Evolutionary conservation across 192 early-diverging fungal genomes (phyloP).

Genomic region (Coemansia sp.): DNA sequence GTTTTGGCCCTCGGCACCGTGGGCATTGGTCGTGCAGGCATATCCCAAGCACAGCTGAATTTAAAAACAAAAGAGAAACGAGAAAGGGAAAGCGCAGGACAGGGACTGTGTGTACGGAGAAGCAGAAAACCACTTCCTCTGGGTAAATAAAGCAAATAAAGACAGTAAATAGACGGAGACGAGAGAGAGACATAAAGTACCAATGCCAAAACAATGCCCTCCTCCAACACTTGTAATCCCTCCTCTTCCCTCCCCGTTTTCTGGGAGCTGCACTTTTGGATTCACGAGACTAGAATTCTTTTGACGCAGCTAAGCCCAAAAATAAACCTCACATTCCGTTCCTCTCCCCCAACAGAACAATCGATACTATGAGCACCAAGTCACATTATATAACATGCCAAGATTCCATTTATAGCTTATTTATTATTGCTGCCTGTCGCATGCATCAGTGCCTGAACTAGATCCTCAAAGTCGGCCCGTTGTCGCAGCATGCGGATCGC

Average conservation of each 20-base stretch:
- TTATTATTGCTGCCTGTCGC: conserved; percentile 14
- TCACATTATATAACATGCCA: no score
- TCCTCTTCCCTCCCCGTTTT: no score
- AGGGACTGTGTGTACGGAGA: neutral
- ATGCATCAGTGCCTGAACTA: conserved; percentile 38
- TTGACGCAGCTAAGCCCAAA: no score
- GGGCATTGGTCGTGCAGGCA: conserved; percentile 17
- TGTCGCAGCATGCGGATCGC: conserved; percentile 43
- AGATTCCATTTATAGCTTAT: conserved; percentile 5
- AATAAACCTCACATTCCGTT: neutral
- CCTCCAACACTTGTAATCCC: no score
- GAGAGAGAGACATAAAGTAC: no score
- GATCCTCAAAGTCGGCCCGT: conserved; percentile 40
- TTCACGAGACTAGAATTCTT: no score
- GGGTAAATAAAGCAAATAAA: no score
- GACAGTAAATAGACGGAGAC: no score
- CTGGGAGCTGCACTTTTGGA: no score
- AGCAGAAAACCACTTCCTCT: neutral
- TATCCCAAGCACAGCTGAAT: neutral
- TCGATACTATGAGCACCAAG: no score
- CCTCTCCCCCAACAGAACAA: no score
- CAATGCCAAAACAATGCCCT: no score
- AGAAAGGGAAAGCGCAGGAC: neutral
- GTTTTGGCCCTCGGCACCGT: conserved; percentile 1
- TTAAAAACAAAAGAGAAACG: neutral